A percentile compares a stretch with the other conserved stretches of the same genome.
These are phyloP conservation scores for Heracleum sosnowskyi DNA, from an alignment of 129 eudicot genomes.

Conservation along the genomic window DNA sequence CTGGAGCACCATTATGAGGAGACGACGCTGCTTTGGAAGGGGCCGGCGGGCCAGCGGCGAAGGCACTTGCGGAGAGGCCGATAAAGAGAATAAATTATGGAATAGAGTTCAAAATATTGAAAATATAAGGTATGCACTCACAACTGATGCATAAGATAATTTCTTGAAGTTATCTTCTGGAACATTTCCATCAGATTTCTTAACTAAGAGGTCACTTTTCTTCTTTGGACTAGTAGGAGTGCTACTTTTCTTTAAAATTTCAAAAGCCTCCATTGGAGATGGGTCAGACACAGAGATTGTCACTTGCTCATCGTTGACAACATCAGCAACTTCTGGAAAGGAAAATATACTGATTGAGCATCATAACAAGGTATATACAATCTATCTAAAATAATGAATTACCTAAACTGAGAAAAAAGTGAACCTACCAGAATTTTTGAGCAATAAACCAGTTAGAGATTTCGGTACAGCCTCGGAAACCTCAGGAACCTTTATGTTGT, in stretches of 20 bases:
- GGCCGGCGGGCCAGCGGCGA: background rate
- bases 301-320: background rate
- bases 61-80: background rate
- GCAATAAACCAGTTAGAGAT: background rate
- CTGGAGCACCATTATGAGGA: background rate
- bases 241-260: background rate
- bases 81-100: background rate
- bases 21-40: background rate
- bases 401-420: background rate
- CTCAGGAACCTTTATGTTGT: background rate
- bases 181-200: background rate
- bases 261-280: background rate
- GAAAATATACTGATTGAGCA: background rate
- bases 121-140: background rate
- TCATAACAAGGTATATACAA: background rate
- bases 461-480: background rate
- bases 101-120: background rate
- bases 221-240: background rate
- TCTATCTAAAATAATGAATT: background rate
- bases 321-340: background rate
- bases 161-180: background rate
- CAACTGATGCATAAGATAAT: slow-evolving; percentile 9
- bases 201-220: background rate
- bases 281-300: background rate
- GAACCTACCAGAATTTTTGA: background rate